Percentiles rank a stretch among this genome's conserved stretches.
phyloP scores from a whole-genome alignment of 139 green algal genomes.

The Zygnema circumcarinatum region DNA sequence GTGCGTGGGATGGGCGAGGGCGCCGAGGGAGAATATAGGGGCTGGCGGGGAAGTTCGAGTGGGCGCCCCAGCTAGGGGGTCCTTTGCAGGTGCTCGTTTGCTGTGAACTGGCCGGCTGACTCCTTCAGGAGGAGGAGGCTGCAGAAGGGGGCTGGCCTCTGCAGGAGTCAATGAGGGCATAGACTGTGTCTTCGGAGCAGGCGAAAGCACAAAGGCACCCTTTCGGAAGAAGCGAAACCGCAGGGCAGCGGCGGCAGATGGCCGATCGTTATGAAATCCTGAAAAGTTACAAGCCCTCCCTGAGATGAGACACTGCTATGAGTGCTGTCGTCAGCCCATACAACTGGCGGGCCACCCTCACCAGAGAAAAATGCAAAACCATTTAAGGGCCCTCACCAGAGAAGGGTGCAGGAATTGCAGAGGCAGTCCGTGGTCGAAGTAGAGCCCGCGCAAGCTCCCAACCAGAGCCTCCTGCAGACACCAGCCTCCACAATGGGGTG shows the following conservation, averaged over 20 bases:
- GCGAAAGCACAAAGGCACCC: background rate
- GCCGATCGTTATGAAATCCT: slow-evolving; percentile 1
- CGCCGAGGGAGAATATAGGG: background rate
- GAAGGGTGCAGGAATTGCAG: background rate
- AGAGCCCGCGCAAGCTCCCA: slow-evolving; percentile 33
- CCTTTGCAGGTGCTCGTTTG: background rate
- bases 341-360: background rate
- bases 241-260: slow-evolving; percentile 29
- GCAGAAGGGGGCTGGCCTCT: background rate
- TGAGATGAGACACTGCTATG: background rate
- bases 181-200: background rate
- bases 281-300: background rate
- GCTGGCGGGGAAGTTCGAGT: background rate
- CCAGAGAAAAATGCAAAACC: background rate
- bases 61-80: too few relatives aligned
- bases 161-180: background rate
- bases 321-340: background rate
- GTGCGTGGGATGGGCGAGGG: background rate
- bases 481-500: too few relatives aligned
- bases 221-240: slow-evolving; percentile 28
- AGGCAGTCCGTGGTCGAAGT: slow-evolving; percentile 9
- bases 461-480: slow-evolving; percentile 22
- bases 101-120: background rate
- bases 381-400: background rate
- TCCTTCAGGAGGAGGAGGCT: background rate